Evolutionary conservation across 805 yeast genomes (phyloP).

Genomic region (Soucietia sequanensis): DNA sequence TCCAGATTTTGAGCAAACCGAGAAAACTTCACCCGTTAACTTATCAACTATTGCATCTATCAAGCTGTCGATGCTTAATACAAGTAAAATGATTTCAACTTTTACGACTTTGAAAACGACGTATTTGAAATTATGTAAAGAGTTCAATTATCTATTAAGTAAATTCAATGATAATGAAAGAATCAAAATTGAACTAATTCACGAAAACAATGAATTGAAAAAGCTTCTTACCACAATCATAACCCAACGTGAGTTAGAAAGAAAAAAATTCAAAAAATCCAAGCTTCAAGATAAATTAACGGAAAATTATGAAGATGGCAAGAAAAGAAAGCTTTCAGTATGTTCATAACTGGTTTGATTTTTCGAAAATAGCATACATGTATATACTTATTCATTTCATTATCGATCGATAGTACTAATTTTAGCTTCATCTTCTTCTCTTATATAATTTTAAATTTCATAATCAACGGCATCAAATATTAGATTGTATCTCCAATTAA

Average conservation of each 20-base stretch:
- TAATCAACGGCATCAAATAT: too few relatives aligned
- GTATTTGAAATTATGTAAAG: constrained; percentile 37
- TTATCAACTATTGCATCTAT: constrained; percentile 15
- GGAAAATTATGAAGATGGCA: too few relatives aligned
- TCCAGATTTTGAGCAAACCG: background rate
- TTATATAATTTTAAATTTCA: too few relatives aligned
- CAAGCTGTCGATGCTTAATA: constrained; percentile 22
- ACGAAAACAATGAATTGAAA: constrained; percentile 34
- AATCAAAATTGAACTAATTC: constrained; percentile 31
- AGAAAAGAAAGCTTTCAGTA: too few relatives aligned
- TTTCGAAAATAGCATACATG: too few relatives aligned
- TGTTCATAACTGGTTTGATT: too few relatives aligned
- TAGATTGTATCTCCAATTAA: too few relatives aligned
- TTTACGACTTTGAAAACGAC: constrained; percentile 34
- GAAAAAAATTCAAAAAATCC: constrained; percentile 5
- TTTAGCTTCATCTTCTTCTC: too few relatives aligned
- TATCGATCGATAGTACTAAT: too few relatives aligned
- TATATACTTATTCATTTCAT: too few relatives aligned
- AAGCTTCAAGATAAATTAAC: too few relatives aligned
- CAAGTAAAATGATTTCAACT: constrained; percentile 25
- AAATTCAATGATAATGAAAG: constrained; percentile 38
- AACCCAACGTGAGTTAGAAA: constrained; percentile 18
- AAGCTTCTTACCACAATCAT: constrained; percentile 27
- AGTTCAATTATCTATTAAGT: constrained; percentile 32
- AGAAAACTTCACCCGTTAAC: constrained; percentile 5